A percentile compares a stretch with the other conserved stretches of the same genome.
These are phyloP conservation scores for Amylocystis lapponica DNA, from an alignment of 768 basidiomycete genomes.

Conservation along the genomic window DNA sequence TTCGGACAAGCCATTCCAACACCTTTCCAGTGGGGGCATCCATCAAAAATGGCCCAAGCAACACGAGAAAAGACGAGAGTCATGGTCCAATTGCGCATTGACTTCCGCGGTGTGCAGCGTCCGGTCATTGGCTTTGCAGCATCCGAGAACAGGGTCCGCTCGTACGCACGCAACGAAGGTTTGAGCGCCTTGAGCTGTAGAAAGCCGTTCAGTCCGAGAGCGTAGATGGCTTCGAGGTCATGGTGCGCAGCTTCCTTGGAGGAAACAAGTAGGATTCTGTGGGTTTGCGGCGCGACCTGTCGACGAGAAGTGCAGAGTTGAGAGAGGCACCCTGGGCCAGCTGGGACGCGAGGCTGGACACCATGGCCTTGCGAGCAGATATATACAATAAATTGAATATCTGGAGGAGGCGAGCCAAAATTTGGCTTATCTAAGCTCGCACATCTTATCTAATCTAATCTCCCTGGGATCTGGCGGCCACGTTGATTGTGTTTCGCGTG, in stretches of 20 bases:
- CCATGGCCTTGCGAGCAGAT: constrained; percentile 30
- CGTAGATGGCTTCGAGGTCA: constrained; percentile 82
- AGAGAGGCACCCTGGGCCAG: constrained; percentile 74
- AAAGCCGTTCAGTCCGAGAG: constrained; percentile 75
- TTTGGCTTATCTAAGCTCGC: neutral
- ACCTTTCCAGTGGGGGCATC: constrained; percentile 77
- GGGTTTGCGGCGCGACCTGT: constrained; percentile 55
- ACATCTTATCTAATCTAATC: neutral
- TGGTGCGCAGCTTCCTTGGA: constrained; percentile 76
- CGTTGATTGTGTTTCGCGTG: neutral
- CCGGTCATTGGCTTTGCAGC: constrained; percentile 65
- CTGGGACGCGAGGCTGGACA: constrained; percentile 75
- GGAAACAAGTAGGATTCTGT: constrained; percentile 86
- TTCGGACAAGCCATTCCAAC: constrained; percentile 90
- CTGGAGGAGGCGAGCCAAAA: neutral
- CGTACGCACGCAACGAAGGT: constrained; percentile 51
- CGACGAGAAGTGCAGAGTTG: constrained; percentile 67
- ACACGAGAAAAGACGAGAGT: constrained; percentile 58
- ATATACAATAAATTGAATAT: neutral
- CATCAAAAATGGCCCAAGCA: constrained; percentile 78
- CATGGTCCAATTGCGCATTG: constrained; percentile 54
- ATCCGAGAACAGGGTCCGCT: constrained; percentile 76
- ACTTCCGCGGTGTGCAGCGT: constrained; percentile 65
- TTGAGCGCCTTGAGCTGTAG: constrained; percentile 63
- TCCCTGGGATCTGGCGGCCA: constrained; percentile 1